Conservation (phyloP, 1,284 basidiomycete genomes). For the Ceratobasidium papillatum region DNA sequence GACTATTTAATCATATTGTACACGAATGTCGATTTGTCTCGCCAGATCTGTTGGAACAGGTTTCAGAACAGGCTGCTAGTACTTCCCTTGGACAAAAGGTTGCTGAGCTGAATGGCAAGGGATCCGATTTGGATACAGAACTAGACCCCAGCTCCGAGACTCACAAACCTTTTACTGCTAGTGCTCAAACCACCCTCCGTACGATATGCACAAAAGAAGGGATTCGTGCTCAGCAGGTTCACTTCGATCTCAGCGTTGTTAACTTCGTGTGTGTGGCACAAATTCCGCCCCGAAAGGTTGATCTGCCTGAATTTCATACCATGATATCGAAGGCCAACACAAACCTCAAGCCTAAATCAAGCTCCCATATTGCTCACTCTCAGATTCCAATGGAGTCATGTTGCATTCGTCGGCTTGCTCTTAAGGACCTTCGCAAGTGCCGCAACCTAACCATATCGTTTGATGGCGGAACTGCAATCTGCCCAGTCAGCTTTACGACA, state of each 20-base stretch:
- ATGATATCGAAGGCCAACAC: slow-evolving; percentile 20
- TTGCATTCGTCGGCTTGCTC: not conserved
- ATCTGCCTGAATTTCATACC: slow-evolving; percentile 15
- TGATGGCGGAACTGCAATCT: slow-evolving; percentile 45
- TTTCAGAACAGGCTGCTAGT: not conserved
- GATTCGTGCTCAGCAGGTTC: not conserved
- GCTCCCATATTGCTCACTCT: not conserved
- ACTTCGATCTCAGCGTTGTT: slow-evolving; percentile 7
- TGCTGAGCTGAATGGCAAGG: not conserved
- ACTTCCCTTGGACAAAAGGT: not conserved
- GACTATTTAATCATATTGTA: not conserved
- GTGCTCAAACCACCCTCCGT: not conserved
- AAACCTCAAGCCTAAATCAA: not conserved
- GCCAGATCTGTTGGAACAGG: not conserved
- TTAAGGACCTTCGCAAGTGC: slow-evolving; percentile 19
- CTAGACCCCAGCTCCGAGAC: not conserved
- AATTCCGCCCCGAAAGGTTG: not conserved
- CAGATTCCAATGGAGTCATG: slow-evolving; percentile 21
- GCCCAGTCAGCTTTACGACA: slow-evolving; percentile 47
- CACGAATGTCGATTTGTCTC: not conserved
- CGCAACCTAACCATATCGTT: slow-evolving; percentile 44
- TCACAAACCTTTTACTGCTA: not conserved
- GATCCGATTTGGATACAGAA: not conserved
- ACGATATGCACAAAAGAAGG: not conserved
- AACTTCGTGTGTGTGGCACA: slow-evolving; percentile 9